phyloP scores from a whole-genome alignment of 768 basidiomycete genomes.

The Kwoniella europaea region DNA sequence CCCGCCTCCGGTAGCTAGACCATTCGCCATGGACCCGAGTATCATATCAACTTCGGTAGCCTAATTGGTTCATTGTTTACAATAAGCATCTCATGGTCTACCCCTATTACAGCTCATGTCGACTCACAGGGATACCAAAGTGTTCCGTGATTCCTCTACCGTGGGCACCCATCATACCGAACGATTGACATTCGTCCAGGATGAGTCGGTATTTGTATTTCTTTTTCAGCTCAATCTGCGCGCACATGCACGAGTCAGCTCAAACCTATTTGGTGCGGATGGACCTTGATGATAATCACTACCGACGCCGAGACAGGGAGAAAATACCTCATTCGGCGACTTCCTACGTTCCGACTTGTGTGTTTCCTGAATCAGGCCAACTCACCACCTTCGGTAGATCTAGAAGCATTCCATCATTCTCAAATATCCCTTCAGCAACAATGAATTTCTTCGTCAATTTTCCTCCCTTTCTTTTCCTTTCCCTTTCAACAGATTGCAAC shows the following conservation, averaged over 20 bases:
- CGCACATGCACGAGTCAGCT: not conserved
- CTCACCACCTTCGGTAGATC: constrained; percentile 89
- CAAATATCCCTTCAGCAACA: constrained; percentile 95
- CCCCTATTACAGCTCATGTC: too few relatives aligned
- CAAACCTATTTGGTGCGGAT: too few relatives aligned
- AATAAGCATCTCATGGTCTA: too few relatives aligned
- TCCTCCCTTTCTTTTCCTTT: constrained; percentile 77
- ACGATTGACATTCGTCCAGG: constrained; percentile 90
- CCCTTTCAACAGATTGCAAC: constrained; percentile 80
- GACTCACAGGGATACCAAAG: constrained; percentile 84
- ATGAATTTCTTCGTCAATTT: constrained; percentile 91
- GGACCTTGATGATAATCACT: too few relatives aligned
- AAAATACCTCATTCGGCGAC: too few relatives aligned
- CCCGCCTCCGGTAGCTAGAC: constrained; percentile 81
- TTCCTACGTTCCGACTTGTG: too few relatives aligned
- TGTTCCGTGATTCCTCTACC: constrained; percentile 94
- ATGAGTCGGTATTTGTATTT: constrained; percentile 96
- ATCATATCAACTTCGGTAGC: constrained; percentile 91
- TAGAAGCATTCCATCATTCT: constrained; percentile 88
- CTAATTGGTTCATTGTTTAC: constrained; percentile 58
- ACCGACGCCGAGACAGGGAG: too few relatives aligned
- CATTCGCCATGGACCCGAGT: constrained; percentile 85
- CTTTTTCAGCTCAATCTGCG: constrained; percentile 86
- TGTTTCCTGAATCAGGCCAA: constrained; percentile 22
- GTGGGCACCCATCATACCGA: constrained; percentile 88